Evolutionary conservation across 257 asterid species (phyloP).

Genomic region (Jasminum sambac): DNA sequence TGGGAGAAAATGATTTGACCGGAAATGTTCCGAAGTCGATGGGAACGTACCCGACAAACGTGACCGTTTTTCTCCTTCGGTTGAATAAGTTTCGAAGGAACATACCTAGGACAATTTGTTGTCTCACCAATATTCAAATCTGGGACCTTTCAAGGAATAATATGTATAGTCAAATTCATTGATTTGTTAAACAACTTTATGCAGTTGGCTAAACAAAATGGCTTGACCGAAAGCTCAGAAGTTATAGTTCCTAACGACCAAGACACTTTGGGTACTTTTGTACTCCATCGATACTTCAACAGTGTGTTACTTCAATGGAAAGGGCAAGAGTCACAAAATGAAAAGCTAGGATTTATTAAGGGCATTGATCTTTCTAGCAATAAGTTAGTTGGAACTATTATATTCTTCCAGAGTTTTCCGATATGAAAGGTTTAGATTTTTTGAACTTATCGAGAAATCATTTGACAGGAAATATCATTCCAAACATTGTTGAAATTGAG

Average conservation of each 20-base stretch:
- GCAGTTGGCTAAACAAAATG: neutral
- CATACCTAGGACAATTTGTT: constrained; percentile 23
- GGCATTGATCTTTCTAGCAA: too few relatives aligned
- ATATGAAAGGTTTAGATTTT: constrained; percentile 28
- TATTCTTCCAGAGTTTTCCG: constrained; percentile 22
- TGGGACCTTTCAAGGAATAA: constrained; percentile 32
- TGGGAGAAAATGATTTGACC: constrained; percentile 18
- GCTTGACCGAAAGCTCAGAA: neutral
- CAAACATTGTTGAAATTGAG: constrained; percentile 29
- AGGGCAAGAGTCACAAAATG: too few relatives aligned
- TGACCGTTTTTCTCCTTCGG: constrained; percentile 1
- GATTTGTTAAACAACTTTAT: constrained; percentile 33
- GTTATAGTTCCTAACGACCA: too few relatives aligned
- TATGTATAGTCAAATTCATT: constrained; percentile 17
- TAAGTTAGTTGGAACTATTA: constrained; percentile 29
- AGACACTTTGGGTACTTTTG: neutral
- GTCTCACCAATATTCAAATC: constrained; percentile 21
- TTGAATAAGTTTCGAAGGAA: constrained; percentile 25
- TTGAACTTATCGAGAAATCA: constrained; percentile 33
- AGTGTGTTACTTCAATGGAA: constrained; percentile 17
- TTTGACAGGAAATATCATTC: constrained; percentile 28
- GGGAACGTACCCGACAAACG: neutral
- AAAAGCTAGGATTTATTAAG: too few relatives aligned
- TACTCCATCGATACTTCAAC: neutral
- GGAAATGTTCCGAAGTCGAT: constrained; percentile 24